Percentiles rank a stretch among this genome's conserved stretches.
Conservation (phyloP, 176 grass and related monocot genomes). For the Stipa capillata region DNA sequence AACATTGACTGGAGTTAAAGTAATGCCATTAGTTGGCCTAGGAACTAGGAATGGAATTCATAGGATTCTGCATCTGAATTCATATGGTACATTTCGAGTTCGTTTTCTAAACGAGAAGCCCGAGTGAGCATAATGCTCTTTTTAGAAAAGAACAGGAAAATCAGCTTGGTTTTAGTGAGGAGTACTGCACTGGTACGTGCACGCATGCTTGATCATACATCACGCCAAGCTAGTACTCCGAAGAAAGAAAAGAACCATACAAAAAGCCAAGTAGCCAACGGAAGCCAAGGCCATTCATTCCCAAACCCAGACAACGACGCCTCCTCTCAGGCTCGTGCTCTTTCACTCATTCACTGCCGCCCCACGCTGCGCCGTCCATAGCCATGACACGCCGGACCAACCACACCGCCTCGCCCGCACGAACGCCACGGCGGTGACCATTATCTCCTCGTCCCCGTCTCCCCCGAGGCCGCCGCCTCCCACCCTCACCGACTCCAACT, state of each 20-base stretch:
- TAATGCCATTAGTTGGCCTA: neutral
- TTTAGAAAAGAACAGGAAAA: neutral
- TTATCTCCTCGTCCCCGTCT: slow-evolving; percentile 11
- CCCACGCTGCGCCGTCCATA: slow-evolving; percentile 2
- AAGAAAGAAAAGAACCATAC: neutral
- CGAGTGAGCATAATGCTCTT: neutral
- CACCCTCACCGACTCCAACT: slow-evolving; percentile 9
- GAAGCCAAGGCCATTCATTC: neutral
- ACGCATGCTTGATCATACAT: neutral
- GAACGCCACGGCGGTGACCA: neutral
- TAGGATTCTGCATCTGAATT: neutral
- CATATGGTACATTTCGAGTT: neutral
- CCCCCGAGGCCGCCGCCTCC: neutral
- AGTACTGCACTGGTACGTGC: no score
- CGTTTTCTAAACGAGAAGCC: neutral
- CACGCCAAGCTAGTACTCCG: neutral
- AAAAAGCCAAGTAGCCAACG: slow-evolving; percentile 12
- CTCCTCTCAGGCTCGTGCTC: neutral
- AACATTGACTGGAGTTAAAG: slow-evolving; percentile 26
- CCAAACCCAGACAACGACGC: neutral
- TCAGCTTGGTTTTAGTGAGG: no score
- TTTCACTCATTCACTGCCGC: neutral
- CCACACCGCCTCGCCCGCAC: slow-evolving; percentile 19
- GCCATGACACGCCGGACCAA: slow-evolving; percentile 27
- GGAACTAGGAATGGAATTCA: neutral